Percentiles rank a stretch among this genome's conserved stretches.
phyloP scores from a whole-genome alignment of 2,329 filamentous ascomycete genomes.

The Tolypocladium sp. region DNA sequence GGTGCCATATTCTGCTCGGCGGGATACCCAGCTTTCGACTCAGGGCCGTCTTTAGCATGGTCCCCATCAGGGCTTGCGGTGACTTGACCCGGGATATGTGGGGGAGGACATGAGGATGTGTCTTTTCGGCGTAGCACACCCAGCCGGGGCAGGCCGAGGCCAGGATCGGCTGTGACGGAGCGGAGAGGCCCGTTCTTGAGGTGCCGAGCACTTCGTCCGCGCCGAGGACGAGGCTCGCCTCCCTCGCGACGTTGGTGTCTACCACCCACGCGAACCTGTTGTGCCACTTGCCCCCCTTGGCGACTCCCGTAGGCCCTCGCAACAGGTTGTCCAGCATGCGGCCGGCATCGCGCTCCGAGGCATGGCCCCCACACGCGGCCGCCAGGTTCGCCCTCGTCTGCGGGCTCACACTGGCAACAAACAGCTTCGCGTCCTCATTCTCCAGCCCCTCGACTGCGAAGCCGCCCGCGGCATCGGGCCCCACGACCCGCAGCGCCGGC shows the following conservation, averaged over 20 bases:
- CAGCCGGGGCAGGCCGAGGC: constrained; percentile 92
- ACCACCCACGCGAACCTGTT: constrained; percentile 84
- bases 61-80: constrained; percentile 85
- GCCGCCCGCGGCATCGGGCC: constrained; percentile 20
- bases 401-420: constrained; percentile 87
- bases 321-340: constrained; percentile 78
- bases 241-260: constrained; percentile 77
- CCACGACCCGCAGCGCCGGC: constrained; percentile 35
- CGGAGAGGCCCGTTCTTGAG: constrained; percentile 7
- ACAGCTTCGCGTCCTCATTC: constrained; percentile 59
- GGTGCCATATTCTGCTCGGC: constrained; percentile 80
- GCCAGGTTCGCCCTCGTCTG: constrained; percentile 86
- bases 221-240: constrained; percentile 73
- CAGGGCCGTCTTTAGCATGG: constrained; percentile 78
- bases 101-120: constrained; percentile 84
- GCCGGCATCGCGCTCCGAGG: constrained; percentile 65
- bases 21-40: constrained; percentile 63
- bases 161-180: constrained; percentile 51
- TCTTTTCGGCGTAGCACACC: constrained; percentile 99
- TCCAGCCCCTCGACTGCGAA: constrained; percentile 42
- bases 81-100: constrained; percentile 90
- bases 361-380: constrained; percentile 64
- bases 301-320: constrained; percentile 56
- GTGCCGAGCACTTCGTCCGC: constrained; percentile 56
- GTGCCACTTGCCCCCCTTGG: constrained; percentile 58